These are phyloP conservation scores for Cephaloascus fragrans DNA, from an alignment of 805 yeast species.

Conservation along the genomic window DNA sequence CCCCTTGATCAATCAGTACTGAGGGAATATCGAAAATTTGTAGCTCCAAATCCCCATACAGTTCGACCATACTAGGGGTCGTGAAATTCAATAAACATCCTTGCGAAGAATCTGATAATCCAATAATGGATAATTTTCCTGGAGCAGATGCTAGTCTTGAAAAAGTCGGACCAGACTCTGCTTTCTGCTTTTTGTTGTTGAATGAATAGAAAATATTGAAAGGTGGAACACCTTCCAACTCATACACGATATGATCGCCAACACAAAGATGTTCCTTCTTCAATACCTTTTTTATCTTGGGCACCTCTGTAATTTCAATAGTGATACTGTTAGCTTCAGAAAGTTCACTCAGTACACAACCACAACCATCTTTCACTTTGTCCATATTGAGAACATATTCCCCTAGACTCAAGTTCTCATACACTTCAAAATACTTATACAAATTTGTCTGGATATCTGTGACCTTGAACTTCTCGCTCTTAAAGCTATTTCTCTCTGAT, in stretches of 20 bases:
- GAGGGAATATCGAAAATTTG: slow-evolving; percentile 47
- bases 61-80: slow-evolving; percentile 19
- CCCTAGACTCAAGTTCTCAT: slow-evolving; percentile 55
- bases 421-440: slow-evolving; percentile 31
- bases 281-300: slow-evolving; percentile 40
- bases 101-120: slow-evolving; percentile 64
- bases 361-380: slow-evolving; percentile 56
- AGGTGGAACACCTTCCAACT: slow-evolving; percentile 72
- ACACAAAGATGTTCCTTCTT: slow-evolving; percentile 58
- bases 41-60: slow-evolving; percentile 11
- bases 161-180: slow-evolving; percentile 31
- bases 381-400: slow-evolving; percentile 52
- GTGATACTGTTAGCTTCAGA: slow-evolving; percentile 26
- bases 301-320: slow-evolving; percentile 67
- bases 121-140: slow-evolving; percentile 61
- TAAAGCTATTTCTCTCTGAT: slow-evolving; percentile 50
- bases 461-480: slow-evolving; percentile 34
- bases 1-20: slow-evolving; percentile 80
- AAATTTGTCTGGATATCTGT: slow-evolving; percentile 26
- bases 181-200: slow-evolving; percentile 48
- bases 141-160: slow-evolving; percentile 72
- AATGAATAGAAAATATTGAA: slow-evolving; percentile 69
- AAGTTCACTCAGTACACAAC: slow-evolving; percentile 47
- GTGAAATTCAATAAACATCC: slow-evolving; percentile 63
- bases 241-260: slow-evolving; percentile 79